Base-by-base conservation (phyloP, 2,329 filamentous ascomycete genomes). In the Graphium sp. region DNA sequence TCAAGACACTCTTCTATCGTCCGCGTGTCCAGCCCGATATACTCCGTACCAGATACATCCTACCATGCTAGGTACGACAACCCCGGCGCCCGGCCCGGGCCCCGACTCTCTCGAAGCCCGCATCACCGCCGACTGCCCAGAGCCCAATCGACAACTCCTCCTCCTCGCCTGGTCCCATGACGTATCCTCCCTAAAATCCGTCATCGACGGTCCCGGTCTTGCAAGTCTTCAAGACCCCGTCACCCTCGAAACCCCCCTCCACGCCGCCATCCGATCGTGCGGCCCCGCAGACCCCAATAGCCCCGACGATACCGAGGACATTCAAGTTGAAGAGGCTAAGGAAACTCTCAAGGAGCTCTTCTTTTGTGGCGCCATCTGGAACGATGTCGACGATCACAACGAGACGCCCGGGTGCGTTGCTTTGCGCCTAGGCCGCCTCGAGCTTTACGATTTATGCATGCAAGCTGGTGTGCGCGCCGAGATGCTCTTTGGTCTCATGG, bases 351-450 rank as follows among this genome's bases (percentile, higher is more conserved):
- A 69, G 39, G 68, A 89, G 44, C 62, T 95, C 6, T 72, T 95
- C 34, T 66, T 85, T 43, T 77, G 79, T 40, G 89, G 89, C 18
- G 89, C 83, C 8, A 94, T 95, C 40, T 98, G 89, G 89, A 98
- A 98, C 55, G 85, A 94, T 48, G 60, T 95, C 32, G 83, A 95
- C 49, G 55, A 61, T 39, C 76, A 81, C 40, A 68, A 83, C 41
- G 87, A 95, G 60, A 95, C 89, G 4, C 84, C 89, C 0, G 89
- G 84, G 6, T 95, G 87, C 48, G 58, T 94, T 24, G 89, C 89
- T 7, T 60, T 63, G 33, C 57, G 71, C 16, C 47, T 94, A 15
- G 76, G 78, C 0, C 58, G 80, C 41, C 62, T 53, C 30, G 64
- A 70, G 28, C 54, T 94, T 20, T 95, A 98, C 47, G 68, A 77